Base-by-base conservation (phyloP, 805 yeast species). In the Dipodascus albidus region DNA sequence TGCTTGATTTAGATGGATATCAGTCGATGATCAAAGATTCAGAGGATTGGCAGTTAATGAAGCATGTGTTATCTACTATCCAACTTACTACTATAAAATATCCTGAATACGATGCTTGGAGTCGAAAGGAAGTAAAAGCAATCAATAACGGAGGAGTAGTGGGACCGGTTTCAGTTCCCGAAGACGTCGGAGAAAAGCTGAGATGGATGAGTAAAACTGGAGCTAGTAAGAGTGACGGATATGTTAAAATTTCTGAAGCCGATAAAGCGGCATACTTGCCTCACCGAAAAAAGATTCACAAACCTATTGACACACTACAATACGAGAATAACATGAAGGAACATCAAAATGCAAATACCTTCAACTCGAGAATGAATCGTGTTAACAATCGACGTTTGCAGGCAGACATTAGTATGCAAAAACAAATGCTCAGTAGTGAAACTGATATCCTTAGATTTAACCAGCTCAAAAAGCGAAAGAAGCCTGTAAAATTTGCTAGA, bases 401-500 rank as follows among this genome's bases (percentile, higher is more conserved):
- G 2, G 96, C 93, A 23, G 96, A 87, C 65, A 83, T 88, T 47
- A 85, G 83, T 61, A 87, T 90, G 1, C 90, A 85, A 59, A 80
- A 80, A 60, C 86, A 82, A 58, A 78, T 81, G 61, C 76, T 87
- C 60, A 57, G 62, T 47, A 56, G 56, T n/a, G 93, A 93, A 47
- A 75, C 87, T 0, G 97, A 88, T 62, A 77, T 87, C 3, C 71
- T 90, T 59, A 83, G 87, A 48, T 76, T 88, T 69, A 91, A 90
- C 65, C 95, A 91, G 58, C 76, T 91, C 60, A 86, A 87, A 59
- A 89, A 87, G 64, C 78, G 97, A 58, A 87, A 85, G 67, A 91
- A 91, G 63, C 96, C 96, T 0, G 97, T 91, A 6, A 84, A 93
- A n/a, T 90, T 90, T 74, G 97, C 97, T 0, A 75, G 98, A 52